Percentiles rank a stretch among this genome's conserved stretches.
Conservation (phyloP, 306 rosid species). For the Argentina anserina region DNA sequence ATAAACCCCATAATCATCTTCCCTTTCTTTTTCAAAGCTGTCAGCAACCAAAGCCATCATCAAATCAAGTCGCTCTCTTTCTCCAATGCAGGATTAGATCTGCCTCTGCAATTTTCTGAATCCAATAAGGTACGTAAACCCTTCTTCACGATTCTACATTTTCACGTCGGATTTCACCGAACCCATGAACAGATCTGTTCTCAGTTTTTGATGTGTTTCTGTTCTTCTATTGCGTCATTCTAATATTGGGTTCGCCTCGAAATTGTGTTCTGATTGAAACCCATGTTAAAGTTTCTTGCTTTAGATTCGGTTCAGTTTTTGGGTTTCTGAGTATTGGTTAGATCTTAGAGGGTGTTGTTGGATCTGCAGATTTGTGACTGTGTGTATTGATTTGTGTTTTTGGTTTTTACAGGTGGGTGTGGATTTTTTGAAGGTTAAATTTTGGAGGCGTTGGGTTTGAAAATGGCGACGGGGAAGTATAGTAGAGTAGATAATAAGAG, state of each 20-base stretch:
- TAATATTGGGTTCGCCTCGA: background rate
- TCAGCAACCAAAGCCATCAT: background rate
- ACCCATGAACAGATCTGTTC: background rate
- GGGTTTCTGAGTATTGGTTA: background rate
- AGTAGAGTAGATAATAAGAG: constrained; percentile 63
- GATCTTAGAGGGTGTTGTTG: constrained; percentile 11
- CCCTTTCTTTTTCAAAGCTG: background rate
- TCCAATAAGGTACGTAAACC: constrained; percentile 27
- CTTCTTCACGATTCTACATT: background rate
- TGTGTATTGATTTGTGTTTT: background rate
- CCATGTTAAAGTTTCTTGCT: background rate
- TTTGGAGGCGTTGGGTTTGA: background rate
- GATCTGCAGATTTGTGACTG: background rate
- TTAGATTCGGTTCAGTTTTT: background rate
- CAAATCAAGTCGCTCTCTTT: background rate
- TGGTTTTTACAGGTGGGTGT: constrained; percentile 22
- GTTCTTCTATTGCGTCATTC: background rate
- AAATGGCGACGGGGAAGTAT: constrained; percentile 76
- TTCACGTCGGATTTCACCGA: background rate
- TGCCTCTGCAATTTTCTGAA: background rate
- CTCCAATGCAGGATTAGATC: constrained; percentile 18
- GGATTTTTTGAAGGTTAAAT: constrained; percentile 21
- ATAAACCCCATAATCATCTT: background rate
- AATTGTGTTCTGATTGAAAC: background rate
- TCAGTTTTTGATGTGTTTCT: background rate